phyloP scores from a whole-genome alignment of 495 filamentous ascomycete species.

The Durotheca rogersii region DNA sequence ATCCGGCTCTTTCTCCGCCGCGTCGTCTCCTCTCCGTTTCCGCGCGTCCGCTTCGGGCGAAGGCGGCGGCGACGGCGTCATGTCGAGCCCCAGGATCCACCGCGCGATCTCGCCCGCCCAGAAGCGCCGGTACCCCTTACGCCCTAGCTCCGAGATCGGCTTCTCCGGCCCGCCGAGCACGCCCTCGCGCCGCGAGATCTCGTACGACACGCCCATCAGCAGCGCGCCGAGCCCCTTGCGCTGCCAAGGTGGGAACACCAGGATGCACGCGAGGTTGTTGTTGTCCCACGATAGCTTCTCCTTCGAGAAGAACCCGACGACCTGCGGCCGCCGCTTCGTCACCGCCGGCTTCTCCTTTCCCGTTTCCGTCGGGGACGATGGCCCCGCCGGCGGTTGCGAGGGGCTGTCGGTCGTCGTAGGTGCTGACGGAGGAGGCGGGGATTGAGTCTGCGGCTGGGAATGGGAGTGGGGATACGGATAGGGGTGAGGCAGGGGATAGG shows the following conservation, averaged over 20 bases:
- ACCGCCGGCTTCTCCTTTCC: constrained; percentile 1
- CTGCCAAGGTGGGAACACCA: constrained; percentile 96
- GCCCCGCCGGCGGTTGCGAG: background rate
- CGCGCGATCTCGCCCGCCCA: constrained; percentile 81
- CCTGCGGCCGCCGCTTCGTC: constrained; percentile 44
- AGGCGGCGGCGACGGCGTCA: no score
- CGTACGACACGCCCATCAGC: constrained; percentile 91
- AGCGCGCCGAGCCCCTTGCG: constrained; percentile 82
- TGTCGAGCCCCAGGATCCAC: constrained; percentile 55
- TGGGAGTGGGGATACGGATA: constrained; percentile 8
- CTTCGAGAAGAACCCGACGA: constrained; percentile 96
- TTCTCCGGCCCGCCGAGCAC: constrained; percentile 91
- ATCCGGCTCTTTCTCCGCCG: background rate
- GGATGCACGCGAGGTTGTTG: constrained; percentile 95
- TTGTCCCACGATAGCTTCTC: constrained; percentile 99
- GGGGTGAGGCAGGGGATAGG: constrained; percentile 3
- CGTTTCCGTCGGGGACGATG: constrained; percentile 3
- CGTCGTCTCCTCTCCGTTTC: background rate
- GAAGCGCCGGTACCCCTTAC: constrained; percentile 74
- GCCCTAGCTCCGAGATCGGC: constrained; percentile 80
- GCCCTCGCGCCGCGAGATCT: constrained; percentile 81
- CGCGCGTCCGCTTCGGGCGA: no score
- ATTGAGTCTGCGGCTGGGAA: constrained; percentile 7
- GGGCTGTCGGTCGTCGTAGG: background rate
- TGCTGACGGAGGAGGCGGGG: background rate